Evolutionary conservation across 495 filamentous ascomycete species (phyloP), one percentile per base, ranked within the genome.

Genomic region (Glonium stellatum): DNA sequence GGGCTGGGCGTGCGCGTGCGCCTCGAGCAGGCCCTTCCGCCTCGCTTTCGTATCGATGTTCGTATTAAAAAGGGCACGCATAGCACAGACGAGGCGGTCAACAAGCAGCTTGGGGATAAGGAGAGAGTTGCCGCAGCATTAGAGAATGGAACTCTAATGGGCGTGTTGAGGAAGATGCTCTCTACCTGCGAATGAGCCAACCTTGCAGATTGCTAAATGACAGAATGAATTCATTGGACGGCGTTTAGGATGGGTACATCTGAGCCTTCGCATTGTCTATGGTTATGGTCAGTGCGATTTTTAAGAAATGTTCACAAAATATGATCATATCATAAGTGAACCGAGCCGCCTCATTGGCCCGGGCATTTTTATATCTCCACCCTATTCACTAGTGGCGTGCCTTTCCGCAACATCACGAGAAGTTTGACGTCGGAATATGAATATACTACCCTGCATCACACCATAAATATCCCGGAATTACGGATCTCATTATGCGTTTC

Each of bases 11-110:
- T 98, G 13, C 82, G 93, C 18, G 92, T 96, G 49, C 81, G 95
- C 34, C 79, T 98, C 25, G 90, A 97, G 70, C 88, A 96, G 71
- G 85, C 87, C 9, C 79, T 98, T 46, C 95, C 93, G 0, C 87
- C 93, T n/a, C 85, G 91, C 56, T 98, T 92, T 71, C 83, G 93
- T 19, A 79, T 97, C 10, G 91, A 97, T 74, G 89, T 97, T 21
- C 82, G 87, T 60, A 96, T 97, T 70, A 96, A 96, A 70, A 87
- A 93, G 74, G 93, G 91, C 37, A 91, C 90, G n/a, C 93, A 97
- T 69, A 89, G 85, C 63, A 95, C 95, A 44, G 92, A 85, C 21
- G 89, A 95, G 58, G 89, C 95, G 70, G 90, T 97, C 46, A 97
- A 91, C 75, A 95, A 96, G 77, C 95, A 98, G 70, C 74, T 98